Base-by-base conservation (phyloP, 768 basidiomycete species). In the Brasilioporus rufonigricans region DNA sequence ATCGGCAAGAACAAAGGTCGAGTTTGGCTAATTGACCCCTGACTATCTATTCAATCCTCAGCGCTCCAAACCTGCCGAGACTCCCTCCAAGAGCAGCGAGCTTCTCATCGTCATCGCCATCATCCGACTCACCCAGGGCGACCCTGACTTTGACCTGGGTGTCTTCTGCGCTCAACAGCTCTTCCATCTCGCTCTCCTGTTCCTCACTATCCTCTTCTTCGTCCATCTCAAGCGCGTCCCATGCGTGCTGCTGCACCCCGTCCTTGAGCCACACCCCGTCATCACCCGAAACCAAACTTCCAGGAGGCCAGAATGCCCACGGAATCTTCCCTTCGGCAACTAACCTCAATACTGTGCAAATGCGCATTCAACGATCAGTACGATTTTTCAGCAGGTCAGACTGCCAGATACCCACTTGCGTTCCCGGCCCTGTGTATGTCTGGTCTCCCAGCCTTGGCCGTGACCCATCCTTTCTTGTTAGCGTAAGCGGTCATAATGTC, bases 341-440 rank as follows among this genome's bases (percentile, higher is more conserved):
- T n/a, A 81, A 71, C 44, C 93, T 82, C 58, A 97, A 75, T 53
- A 95, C 93, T 95, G 52, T 14, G 5, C 48, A 9, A 36, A 41
- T 23, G 48, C 38, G 39, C 26, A 46, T 23, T 32, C 35, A 9
- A 23, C 23, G 16, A 27, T 55, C 54, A 57, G 53, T 10, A 31
- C 18, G 14, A 23, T n/a, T 21, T 18, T 5, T 29, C 1, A 40
- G 26, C 23, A 0, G 23, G 29, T n/a, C 3, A 2, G 31, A 21
- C 5, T 14, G 29, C 31, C 19, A 53, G n/a, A 50, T 9, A 81
- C 91, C 69, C 68, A 93, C 93, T 85, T 12, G 85, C 83, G 67
- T 95, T 95, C 31, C 93, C 95, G 4, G 95, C 91, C 39, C 95
- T 82, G 65, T 92, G 86, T 23, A 89, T 74, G 71, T 98, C 95